A percentile compares a stretch with the other conserved stretches of the same genome.
Evolutionary conservation across 179 eudicot species (phyloP).

Genomic region (Silene vulgaris): DNA sequence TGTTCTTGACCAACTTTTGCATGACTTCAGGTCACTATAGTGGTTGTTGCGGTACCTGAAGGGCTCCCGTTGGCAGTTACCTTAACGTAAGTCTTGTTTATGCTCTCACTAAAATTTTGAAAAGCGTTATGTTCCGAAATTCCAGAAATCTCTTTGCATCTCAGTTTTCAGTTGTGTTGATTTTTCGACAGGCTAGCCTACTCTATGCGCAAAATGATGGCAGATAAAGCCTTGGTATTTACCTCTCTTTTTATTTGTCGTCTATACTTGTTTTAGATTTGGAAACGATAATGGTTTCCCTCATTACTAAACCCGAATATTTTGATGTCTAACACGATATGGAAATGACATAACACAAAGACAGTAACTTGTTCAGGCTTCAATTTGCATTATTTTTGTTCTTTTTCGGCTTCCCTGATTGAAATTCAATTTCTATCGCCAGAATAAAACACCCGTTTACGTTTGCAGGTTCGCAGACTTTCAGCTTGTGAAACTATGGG

Average conservation of each 20-base stretch:
- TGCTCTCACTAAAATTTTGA: neutral
- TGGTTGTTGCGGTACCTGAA: constrained; percentile 97
- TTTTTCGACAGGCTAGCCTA: constrained; percentile 59
- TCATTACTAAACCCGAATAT: no score
- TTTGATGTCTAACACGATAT: no score
- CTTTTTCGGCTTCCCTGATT: neutral
- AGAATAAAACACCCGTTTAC: neutral
- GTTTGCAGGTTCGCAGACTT: constrained; percentile 80
- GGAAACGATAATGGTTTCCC: neutral
- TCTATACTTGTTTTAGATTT: neutral
- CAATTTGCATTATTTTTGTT: neutral
- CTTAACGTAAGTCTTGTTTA: constrained; percentile 58
- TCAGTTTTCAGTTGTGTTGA: constrained; percentile 12
- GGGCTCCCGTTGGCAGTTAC: constrained; percentile 96
- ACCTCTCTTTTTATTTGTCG: constrained; percentile 3
- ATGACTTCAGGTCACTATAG: constrained; percentile 72
- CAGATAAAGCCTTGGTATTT: constrained; percentile 86
- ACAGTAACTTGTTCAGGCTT: neutral
- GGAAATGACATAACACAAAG: neutral
- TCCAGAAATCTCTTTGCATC: neutral
- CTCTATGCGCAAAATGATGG: constrained; percentile 99
- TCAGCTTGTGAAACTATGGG: constrained; percentile 99
- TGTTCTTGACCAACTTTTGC: constrained; percentile 24
- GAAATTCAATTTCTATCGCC: neutral
- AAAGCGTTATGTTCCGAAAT: no score